Evolutionary conservation across 495 filamentous ascomycete species (phyloP).

Genomic region (Talaromyces ruber): DNA sequence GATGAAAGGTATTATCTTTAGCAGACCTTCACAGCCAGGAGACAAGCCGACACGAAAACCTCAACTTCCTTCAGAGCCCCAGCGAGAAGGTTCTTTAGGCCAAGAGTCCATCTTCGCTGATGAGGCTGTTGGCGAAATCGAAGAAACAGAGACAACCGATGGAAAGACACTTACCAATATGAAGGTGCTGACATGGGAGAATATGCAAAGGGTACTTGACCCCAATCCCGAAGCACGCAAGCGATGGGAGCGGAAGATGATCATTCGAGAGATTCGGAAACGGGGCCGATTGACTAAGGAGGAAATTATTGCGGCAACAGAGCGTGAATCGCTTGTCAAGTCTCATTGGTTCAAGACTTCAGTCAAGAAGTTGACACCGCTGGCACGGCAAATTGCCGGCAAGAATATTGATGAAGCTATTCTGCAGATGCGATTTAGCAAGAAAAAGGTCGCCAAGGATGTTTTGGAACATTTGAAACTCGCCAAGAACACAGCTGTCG

Average conservation of each 20-base stretch:
- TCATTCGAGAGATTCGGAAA: constrained; percentile 58
- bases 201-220: constrained; percentile 51
- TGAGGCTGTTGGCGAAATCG: constrained; percentile 11
- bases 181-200: constrained; percentile 33
- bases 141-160: constrained; percentile 2
- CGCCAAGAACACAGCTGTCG: constrained; percentile 70
- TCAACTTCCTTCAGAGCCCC: constrained; percentile 16
- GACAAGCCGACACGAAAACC: constrained; percentile 21
- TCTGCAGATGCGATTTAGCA: constrained; percentile 87
- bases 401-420: constrained; percentile 91
- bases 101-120: constrained; percentile 36
- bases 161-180: constrained; percentile 1
- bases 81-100: constrained; percentile 27
- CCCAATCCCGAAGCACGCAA: constrained; percentile 57
- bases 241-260: constrained; percentile 76
- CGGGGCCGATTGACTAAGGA: constrained; percentile 57
- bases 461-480: constrained; percentile 67
- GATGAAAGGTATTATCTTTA: constrained; percentile 31
- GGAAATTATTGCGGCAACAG: constrained; percentile 59
- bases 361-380: constrained; percentile 75
- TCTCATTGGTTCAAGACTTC: constrained; percentile 67
- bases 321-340: constrained; percentile 57
- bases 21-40: constrained; percentile 10
- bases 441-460: constrained; percentile 85
- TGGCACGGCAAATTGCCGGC: constrained; percentile 81